Conservation (phyloP, 78 protist species). For the Cyanophora paradoxa region DNA sequence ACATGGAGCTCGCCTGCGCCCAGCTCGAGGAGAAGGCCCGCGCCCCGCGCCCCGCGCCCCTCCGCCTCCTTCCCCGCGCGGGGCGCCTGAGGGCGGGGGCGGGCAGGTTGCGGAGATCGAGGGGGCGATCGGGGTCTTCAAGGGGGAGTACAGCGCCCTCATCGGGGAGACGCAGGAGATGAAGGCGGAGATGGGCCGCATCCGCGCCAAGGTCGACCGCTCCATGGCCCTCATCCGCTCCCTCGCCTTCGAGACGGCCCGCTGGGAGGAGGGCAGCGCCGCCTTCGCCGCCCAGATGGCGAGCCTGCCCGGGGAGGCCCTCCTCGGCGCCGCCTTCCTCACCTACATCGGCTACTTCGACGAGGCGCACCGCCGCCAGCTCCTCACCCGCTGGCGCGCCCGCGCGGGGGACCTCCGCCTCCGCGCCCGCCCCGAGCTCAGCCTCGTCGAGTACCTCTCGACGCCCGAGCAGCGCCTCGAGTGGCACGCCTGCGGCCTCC, state of each 20-base stretch:
- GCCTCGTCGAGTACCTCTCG: conserved; percentile 68
- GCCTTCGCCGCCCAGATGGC: conserved; percentile 47
- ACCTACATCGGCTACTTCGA: conserved; percentile 89
- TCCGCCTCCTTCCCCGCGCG: too few relatives aligned
- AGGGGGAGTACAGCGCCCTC: conserved; percentile 64
- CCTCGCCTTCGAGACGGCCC: conserved; percentile 62
- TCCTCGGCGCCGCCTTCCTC: conserved; percentile 80
- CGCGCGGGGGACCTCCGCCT: conserved; percentile 33
- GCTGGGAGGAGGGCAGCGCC: conserved; percentile 77
- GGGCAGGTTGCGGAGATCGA: conserved; percentile 24
- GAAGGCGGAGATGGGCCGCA: conserved; percentile 57
- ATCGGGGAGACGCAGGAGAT: conserved; percentile 62
- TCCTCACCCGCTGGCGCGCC: conserved; percentile 7
- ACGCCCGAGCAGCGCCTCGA: conserved; percentile 55
- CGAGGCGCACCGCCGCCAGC: conserved; percentile 29
- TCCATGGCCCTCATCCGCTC: conserved; percentile 52
- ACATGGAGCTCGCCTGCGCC: neutral
- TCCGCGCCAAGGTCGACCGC: conserved; percentile 66
- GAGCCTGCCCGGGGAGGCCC: conserved; percentile 83
- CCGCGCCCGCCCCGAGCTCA: conserved; percentile 44
- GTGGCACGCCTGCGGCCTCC: conserved; percentile 81
- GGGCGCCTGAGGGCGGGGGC: neutral
- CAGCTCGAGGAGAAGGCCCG: neutral
- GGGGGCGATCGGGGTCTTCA: too few relatives aligned
- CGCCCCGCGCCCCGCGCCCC: too few relatives aligned